Base-by-base conservation (phyloP, 495 filamentous ascomycete genomes). In the Melanomma pulvis-pyrius region DNA sequence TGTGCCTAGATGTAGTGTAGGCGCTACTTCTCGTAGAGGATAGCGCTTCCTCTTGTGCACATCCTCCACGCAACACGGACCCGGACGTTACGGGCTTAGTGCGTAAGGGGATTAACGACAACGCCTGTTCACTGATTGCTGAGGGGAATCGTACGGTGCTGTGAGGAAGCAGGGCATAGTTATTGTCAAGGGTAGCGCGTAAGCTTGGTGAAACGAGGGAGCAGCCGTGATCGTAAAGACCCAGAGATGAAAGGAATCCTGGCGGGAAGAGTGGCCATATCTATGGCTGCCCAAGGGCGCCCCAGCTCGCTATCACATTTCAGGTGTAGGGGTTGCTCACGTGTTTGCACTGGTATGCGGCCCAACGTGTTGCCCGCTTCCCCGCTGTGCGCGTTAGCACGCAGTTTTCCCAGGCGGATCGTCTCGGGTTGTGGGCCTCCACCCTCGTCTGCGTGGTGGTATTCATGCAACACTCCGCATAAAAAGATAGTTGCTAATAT, bases 361-460 rank as follows among this genome's bases (percentile, higher is more conserved):
- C 19, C 26, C n/a, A 11, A 51, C 25, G n/a, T 60, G 57, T n/a
- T 22, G 54, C 60, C 67, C 68, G 61, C 41, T 70, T 65, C 68
- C 68, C 57, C 68, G 68, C 24, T 54, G 62, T 49, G 59, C 32
- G 30, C 52, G 48, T 46, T 36, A 53, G 51, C 54, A 44, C 32
- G 17, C 24, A 52, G n/a, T 54, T 17, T 59, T 32, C 19, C 34
- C n/a, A 19, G 25, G 13, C 57, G 62, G 68, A 51, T 64, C 28
- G 57, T 36, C 21, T 59, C 68, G 56, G 50, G 51, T 50, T 58
- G 68, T 65, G 61, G 68, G 67, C 36, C 67, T 21, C 21, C 24
- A 13, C 9, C 32, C 48, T 22, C 12, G 17, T 69, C 28, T 11
- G 56, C 30, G 63, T 46, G 21, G 36, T 55, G 29, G 26, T 53